Conservation (phyloP, 23 red algal species). For the Gracilariopsis chorda region DNA sequence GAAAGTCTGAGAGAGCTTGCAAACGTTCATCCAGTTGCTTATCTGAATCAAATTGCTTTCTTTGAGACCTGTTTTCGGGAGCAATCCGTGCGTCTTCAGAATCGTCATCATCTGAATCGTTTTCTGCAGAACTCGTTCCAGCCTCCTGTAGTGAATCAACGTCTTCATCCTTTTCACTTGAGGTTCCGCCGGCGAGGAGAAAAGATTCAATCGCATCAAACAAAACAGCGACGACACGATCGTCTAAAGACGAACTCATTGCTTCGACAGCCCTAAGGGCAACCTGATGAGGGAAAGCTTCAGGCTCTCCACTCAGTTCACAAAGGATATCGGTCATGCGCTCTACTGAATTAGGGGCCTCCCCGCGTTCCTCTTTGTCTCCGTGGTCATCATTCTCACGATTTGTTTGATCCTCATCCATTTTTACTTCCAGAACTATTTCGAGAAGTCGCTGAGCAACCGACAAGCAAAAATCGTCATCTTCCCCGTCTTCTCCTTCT, state of each 20-base stretch:
- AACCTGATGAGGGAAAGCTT: neutral
- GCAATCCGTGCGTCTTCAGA: neutral
- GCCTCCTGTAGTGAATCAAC: neutral
- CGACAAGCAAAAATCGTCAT: neutral
- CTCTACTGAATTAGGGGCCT: neutral
- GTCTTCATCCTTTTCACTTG: neutral
- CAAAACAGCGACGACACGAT: slow-evolving; percentile 40
- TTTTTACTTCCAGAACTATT: neutral
- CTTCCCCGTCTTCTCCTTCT: neutral
- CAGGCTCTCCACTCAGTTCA: neutral
- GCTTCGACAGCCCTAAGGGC: slow-evolving; percentile 1
- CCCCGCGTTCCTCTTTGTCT: neutral
- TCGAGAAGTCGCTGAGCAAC: neutral
- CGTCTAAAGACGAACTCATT: slow-evolving; percentile 9
- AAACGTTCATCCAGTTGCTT: neutral
- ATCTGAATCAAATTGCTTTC: neutral
- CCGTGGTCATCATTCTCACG: neutral
- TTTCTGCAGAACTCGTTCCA: neutral
- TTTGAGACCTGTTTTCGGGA: neutral
- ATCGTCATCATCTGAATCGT: neutral
- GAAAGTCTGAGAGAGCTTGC: neutral
- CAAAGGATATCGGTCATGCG: neutral
- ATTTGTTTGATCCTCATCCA: neutral
- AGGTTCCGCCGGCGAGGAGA: neutral
- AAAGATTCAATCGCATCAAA: slow-evolving; percentile 45